Evolutionary conservation across 306 rosid genomes (phyloP), one percentile per base, ranked within the genome.

Genomic region (Spatholobus suberectus): DNA sequence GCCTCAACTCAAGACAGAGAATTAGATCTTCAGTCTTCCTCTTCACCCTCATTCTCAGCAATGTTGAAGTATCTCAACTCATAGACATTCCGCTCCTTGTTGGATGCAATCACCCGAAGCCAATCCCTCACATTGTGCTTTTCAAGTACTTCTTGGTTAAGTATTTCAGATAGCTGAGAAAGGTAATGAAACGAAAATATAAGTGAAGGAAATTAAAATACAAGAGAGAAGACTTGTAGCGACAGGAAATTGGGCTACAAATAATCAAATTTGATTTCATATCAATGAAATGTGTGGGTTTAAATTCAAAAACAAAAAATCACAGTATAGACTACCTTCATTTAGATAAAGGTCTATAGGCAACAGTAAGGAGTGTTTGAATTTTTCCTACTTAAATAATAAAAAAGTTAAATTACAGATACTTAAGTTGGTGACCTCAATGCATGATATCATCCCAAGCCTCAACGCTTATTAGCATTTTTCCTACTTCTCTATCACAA

Each of bases 51-150:
- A 18, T 94, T 94, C 83, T 94, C 98, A 1, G 97, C 97, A 62
- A 92, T 94, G 91, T 94, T 92, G 86, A 94, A 94, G 94, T 94
- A 94, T 88, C 97, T 91, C 88, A 94, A 88, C 84, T 94, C 98
- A 55, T 92, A 94, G 51, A 94, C 85, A 68, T 89, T 92, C 20
- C 96, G 61, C 77, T 94, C 98, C 87, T 94, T 94, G 94, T 94
- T 94, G 67, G 98, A 92, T 5, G 97, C 88, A 81, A 94, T 94
- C 46, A 94, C 97, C 4, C 97, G 91, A 41, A 94, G 98, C 98
- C 98, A 94, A 85, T 94, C 98, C 88, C 98, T 87, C 68, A 94
- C 97, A 17, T 94, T 94, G 86, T 94, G 96, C 85, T 94, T 94
- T 94, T 94, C 98, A 94, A 80, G 86, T 92, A 94, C 93, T 94